phyloP scores from a whole-genome alignment of 2,329 filamentous ascomycete species.

The Trematosphaeria pertusa region DNA sequence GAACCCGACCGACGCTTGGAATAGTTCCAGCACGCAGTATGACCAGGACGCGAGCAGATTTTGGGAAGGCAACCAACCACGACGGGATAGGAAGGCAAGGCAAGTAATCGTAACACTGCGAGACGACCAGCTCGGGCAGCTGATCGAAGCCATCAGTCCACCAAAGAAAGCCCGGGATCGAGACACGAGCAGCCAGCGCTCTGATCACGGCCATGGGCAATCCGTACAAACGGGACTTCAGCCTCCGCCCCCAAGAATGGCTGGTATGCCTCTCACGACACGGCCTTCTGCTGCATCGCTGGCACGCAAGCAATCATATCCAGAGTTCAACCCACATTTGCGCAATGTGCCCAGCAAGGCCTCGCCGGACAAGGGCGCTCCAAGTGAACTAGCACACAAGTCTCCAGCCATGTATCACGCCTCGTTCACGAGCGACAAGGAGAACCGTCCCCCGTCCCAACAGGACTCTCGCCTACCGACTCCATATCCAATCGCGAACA shows the following conservation, averaged over 20 bases:
- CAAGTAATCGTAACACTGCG: constrained; percentile 30
- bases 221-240: constrained; percentile 10
- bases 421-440: constrained; percentile 25
- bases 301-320: constrained; percentile 32
- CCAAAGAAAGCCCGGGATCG: constrained; percentile 66
- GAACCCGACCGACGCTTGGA: constrained; percentile 18
- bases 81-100: constrained; percentile 15
- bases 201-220: constrained; percentile 7
- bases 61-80: constrained; percentile 11
- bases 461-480: constrained; percentile 15
- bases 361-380: constrained; percentile 12
- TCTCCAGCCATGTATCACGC: constrained; percentile 8
- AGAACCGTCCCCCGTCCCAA: constrained; percentile 20
- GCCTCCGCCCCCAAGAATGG: constrained; percentile 24
- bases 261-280: constrained; percentile 16
- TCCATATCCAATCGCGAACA: constrained; percentile 15
- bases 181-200: constrained; percentile 2
- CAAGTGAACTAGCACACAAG: constrained; percentile 8
- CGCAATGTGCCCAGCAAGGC: constrained; percentile 18
- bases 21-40: constrained; percentile 1
- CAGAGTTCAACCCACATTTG: constrained; percentile 20
- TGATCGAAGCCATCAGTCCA: constrained; percentile 34
- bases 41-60: constrained; percentile 5
- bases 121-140: constrained; percentile 39
- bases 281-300: constrained; percentile 33